phyloP scores from a whole-genome alignment of 192 early-diverging fungal species.

The Backusella circina region DNA sequence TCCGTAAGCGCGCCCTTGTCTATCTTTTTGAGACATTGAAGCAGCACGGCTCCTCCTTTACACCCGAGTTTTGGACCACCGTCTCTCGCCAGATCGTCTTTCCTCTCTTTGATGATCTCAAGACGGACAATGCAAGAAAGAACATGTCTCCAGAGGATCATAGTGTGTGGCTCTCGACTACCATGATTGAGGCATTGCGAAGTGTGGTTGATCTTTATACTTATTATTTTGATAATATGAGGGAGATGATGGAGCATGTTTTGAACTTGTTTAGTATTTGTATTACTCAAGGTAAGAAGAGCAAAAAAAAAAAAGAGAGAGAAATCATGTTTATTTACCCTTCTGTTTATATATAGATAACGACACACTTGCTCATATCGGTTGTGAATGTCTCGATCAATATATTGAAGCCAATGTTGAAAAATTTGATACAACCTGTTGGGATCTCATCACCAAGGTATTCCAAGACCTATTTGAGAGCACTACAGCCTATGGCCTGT shows the following conservation, averaged over 20 bases:
- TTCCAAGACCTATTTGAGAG: conserved; percentile 73
- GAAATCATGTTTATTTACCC: neutral
- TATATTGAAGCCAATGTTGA: conserved; percentile 76
- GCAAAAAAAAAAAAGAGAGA: neutral
- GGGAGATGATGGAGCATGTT: conserved; percentile 72
- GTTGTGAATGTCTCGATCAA: conserved; percentile 87
- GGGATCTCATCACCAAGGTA: conserved; percentile 69
- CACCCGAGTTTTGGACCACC: conserved; percentile 76
- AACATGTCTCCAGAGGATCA: conserved; percentile 82
- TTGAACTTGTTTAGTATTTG: conserved; percentile 79
- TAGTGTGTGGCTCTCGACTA: conserved; percentile 91
- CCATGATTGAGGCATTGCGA: conserved; percentile 88
- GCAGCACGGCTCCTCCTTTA: conserved; percentile 69
- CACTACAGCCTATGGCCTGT: conserved; percentile 74
- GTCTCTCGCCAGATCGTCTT: conserved; percentile 83
- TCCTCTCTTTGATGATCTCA: conserved; percentile 86
- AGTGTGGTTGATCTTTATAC: conserved; percentile 85
- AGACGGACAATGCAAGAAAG: conserved; percentile 45
- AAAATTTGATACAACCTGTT: conserved; percentile 67
- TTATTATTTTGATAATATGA: conserved; percentile 67
- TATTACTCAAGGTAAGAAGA: conserved; percentile 72
- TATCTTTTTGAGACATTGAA: conserved; percentile 86
- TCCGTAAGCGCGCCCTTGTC: conserved; percentile 78
- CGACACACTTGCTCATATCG: conserved; percentile 85
- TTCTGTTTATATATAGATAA: conserved; percentile 59